A percentile compares a stretch with the other conserved stretches of the same genome.
phyloP scores from a whole-genome alignment of 495 filamentous ascomycete species.

The Aspergillus affinis region DNA sequence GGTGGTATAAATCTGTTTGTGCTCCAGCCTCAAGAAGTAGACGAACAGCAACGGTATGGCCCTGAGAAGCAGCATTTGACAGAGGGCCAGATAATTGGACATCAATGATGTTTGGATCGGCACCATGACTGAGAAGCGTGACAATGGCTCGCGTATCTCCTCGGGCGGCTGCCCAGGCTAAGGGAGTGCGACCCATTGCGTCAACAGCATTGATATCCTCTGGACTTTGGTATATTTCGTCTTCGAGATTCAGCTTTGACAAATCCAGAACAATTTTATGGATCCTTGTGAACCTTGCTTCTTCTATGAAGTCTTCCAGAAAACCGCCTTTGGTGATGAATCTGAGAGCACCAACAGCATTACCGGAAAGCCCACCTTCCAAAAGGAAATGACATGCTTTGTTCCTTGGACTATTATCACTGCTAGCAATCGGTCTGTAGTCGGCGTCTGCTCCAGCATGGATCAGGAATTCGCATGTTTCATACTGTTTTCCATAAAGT shows the following conservation, averaged over 20 bases:
- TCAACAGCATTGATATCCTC: not conserved
- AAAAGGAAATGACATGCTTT: too few species aligned
- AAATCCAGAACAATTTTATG: not conserved
- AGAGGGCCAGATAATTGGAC: too few species aligned
- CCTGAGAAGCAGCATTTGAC: too few species aligned
- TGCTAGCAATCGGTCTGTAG: not conserved
- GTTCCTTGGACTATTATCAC: conserved; percentile 1
- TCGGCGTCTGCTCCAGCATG: not conserved
- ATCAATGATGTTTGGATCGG: conserved; percentile 4
- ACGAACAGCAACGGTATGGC: conserved; percentile 1
- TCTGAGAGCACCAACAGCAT: too few species aligned
- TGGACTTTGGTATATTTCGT: too few species aligned
- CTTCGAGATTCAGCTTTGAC: not conserved
- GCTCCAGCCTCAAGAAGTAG: not conserved
- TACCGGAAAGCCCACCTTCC: too few species aligned
- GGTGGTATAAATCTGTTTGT: not conserved
- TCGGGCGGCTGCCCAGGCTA: not conserved
- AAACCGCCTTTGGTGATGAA: too few species aligned
- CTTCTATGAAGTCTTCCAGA: too few species aligned
- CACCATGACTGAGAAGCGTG: not conserved
- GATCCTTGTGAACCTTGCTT: not conserved
- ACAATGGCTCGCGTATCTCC: not conserved
- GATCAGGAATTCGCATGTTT: not conserved
- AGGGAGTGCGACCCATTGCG: not conserved
- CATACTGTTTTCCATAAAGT: conserved; percentile 1